Base-by-base conservation (phyloP, 495 filamentous ascomycete species). In the Recurvomyces mirabilis region DNA sequence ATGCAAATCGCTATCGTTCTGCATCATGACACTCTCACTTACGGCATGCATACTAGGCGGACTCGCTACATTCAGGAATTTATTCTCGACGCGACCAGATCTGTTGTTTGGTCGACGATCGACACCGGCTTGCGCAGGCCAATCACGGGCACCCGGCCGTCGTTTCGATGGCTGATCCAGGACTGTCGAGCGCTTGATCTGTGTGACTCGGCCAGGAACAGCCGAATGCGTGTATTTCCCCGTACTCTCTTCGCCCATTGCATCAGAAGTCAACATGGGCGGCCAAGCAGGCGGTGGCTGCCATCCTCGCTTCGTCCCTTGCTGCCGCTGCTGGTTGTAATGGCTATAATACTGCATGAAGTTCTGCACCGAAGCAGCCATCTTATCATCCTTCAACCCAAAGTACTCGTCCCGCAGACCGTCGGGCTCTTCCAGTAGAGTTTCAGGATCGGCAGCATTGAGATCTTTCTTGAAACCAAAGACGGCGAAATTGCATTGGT, bases 401-500 rank as follows among this genome's bases (percentile, higher is more conserved):
- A 87, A 96, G 61, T 95, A 95, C 50, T 95, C 88, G 21, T 87
- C 84, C 3, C 89, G 78, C 6, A 84, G 72, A 57, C 84, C 87
- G 44, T 62, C 68, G 24, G 61, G 65, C 29, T 53, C 59, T 48
- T 41, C 64, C 66, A 56, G 58, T 38, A 52, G 63, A 20, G 67
- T 63, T 19, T 66, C 67, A 26, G 53, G 43, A 54, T 60, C 43
- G 17, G 46, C 52, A 40, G 69, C 77, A 44, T 79, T 79, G 14
- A 73, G 66, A 20, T 79, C 83, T 55, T 82, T 88, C 60, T 94
- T 84, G 68, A 96, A 98, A 51, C 94, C 84, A 52, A 98, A 98
- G n/a, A 94, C 85, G 15, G 88, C 91, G 64, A 94, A 95, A 12
- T 85, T 93, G 61, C 91, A 98, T 15, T 96, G 84, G 57, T 93